Percentiles rank a stretch among this genome's conserved stretches.
These are phyloP conservation scores for Suillus occidentalis DNA, from an alignment of 768 basidiomycete species.

Conservation along the genomic window DNA sequence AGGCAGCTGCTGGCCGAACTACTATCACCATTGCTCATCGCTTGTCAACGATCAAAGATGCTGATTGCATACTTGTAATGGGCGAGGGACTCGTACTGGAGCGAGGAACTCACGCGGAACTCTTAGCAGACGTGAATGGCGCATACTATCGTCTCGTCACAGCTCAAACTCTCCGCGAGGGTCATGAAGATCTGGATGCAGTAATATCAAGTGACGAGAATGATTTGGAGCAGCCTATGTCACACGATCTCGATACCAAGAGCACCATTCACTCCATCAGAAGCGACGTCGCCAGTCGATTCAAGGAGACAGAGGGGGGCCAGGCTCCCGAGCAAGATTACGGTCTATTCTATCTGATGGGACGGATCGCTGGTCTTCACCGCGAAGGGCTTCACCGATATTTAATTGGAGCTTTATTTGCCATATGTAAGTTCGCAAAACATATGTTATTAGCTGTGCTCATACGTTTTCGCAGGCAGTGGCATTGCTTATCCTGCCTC, in stretches of 20 bases:
- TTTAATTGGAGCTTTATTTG: conserved; percentile 34
- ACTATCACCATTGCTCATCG: conserved; percentile 35
- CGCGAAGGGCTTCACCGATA: conserved; percentile 37
- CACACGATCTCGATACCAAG: conserved; percentile 30
- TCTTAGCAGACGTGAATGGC: conserved; percentile 36
- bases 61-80: conserved; percentile 44
- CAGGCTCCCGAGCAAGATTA: conserved; percentile 14
- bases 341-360: conserved; percentile 37
- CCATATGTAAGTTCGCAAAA: conserved; percentile 24
- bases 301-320: background rate
- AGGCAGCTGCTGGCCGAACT: conserved; percentile 42
- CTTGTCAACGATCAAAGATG: conserved; percentile 47
- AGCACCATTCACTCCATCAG: conserved; percentile 17
- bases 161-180: conserved; percentile 41
- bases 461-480: conserved; percentile 4
- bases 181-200: conserved; percentile 17
- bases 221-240: conserved; percentile 26
- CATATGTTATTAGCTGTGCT: background rate
- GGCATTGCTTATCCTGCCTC: conserved; percentile 33
- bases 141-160: conserved; percentile 43
- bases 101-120: conserved; percentile 41
- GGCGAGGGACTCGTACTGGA: conserved; percentile 45
- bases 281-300: conserved; percentile 9
- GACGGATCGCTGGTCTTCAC: conserved; percentile 39
- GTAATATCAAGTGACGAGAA: conserved; percentile 14